These are phyloP conservation scores for Pulveroboletus sp. DNA, from an alignment of 768 basidiomycete species.

Conservation along the genomic window DNA sequence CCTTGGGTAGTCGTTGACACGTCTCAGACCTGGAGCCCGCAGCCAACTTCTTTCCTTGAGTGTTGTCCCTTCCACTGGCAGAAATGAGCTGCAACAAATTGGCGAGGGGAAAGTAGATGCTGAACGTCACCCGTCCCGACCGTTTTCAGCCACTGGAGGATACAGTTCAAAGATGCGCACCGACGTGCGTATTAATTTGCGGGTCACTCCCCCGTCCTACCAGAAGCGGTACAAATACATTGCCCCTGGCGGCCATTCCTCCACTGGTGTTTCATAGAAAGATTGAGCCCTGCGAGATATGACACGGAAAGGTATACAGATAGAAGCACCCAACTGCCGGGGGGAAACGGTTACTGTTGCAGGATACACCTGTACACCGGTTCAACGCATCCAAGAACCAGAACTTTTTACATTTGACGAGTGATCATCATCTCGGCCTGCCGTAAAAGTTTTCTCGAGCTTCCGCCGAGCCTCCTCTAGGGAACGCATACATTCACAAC, in stretches of 20 bases:
- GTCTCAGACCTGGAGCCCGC: no score
- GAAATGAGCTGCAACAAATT: constrained; percentile 34
- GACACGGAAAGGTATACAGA: no score
- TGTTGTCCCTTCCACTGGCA: constrained; percentile 50
- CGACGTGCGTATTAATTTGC: not conserved
- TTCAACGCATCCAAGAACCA: not conserved
- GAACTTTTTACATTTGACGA: not conserved
- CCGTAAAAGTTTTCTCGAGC: constrained; percentile 48
- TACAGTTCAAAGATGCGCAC: no score
- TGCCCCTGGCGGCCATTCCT: not conserved
- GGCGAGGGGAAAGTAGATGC: no score
- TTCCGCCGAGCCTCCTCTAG: constrained; percentile 36
- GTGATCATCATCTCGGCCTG: constrained; percentile 13
- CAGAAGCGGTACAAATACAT: not conserved
- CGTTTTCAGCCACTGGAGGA: no score
- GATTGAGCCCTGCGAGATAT: not conserved
- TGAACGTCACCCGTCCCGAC: no score
- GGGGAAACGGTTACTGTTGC: not conserved
- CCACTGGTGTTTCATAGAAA: not conserved
- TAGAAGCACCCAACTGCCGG: not conserved
- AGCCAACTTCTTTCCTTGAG: no score
- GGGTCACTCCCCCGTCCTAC: not conserved
- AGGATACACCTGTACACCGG: not conserved
- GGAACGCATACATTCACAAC: constrained; percentile 61
- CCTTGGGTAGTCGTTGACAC: no score